Base-by-base conservation (phyloP, 805 yeast genomes). In the Wickerhamomyces canadensis region DNA sequence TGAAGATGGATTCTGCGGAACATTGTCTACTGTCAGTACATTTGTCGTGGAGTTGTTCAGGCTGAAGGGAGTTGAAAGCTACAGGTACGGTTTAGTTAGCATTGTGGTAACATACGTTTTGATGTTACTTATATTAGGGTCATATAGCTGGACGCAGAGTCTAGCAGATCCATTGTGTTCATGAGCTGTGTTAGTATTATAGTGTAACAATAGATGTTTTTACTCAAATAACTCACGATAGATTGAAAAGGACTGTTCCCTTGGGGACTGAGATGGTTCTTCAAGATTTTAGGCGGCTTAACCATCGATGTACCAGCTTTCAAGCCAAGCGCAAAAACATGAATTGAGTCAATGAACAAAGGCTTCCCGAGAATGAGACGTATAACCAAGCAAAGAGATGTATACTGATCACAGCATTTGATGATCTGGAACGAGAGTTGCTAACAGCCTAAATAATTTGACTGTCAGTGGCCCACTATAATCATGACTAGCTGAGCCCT, bases 21-120 rank as follows among this genome's bases (percentile, higher is more conserved):
- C 75, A 3, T 57, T 82, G 35, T 76, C 86, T 27, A 84, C 96
- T 0, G 74, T 85, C 27, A 80, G 91, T 38, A 83, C 96, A 1
- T 83, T 87, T 47, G 70, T 84, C 8, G 77, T 72, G 29, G 97
- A 88, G 55, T 57, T 85, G 27, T 66, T 57, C 38, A 56, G 59
- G 4, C 43, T 71, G 33, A 58, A 54, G 11, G 47, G 65, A 5
- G 27, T 52, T 13, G 42, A 61, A 40, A 60, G 76, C 5, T 71
- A 77, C 37, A 40, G 57, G 7, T 88, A 88, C 54, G 81, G 73
- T 6, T 19, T 59, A 1, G 38, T 53, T 0, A 70, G 84, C 13
- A 49, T 85, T 2, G 48, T 58, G 2, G 37, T 62, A 0, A 68
- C 80, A 13, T 84, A 74, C 52, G 36, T 60, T 4, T 24, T 76